Base-by-base conservation (phyloP, 305 asterid genomes). In the Fraxinus nigra region DNA sequence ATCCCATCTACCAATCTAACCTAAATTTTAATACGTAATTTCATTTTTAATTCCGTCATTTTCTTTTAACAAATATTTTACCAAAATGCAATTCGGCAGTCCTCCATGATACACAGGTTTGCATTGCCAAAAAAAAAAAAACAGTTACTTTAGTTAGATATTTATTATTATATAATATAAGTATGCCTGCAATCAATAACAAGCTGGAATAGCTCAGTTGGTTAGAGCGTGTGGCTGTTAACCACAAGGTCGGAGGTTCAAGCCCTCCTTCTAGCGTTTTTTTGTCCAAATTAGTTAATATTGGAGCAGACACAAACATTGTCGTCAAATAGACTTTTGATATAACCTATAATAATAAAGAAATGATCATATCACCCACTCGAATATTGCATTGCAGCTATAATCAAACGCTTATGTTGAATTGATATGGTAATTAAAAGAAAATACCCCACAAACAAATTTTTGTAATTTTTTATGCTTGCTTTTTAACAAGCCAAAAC, bases 211-310 rank as follows among this genome's bases (percentile, higher is more conserved):
- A 91, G 95, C 95, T 91, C 97, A 92, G 94, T 86, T 90, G 95
- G 95, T 84, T 92, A 92, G 95, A 92, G 95, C 95, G 94, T 91
- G 94, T 92, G 97, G 95, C 95, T 91, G 94, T 90, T 92, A 92
- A 91, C 97, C 94, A 91, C 97, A 90, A 91, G 95, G 97, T 91
- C 94, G 92, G 88, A 92, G 92, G 40, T 81, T 81, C 84, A 51
- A 81, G 43, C 84, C 84, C 84, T 81, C 80, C 84, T 76, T 81
- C 84, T 81, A 81, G 84, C 84, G 80, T 35, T 5, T 34, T 34
- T 5, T 33, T 33, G 37, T 33, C 43, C 10, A 5, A 24, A 24
- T 24, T 24, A 24, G 26, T 24, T 24, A 24, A 1, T 24, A 48
- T 14, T 48, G 59, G 59, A 14, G 59, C 20, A 48, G 59, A 14